phyloP scores from a whole-genome alignment of 1,284 basidiomycete genomes.

The Cronartium quercuum region DNA sequence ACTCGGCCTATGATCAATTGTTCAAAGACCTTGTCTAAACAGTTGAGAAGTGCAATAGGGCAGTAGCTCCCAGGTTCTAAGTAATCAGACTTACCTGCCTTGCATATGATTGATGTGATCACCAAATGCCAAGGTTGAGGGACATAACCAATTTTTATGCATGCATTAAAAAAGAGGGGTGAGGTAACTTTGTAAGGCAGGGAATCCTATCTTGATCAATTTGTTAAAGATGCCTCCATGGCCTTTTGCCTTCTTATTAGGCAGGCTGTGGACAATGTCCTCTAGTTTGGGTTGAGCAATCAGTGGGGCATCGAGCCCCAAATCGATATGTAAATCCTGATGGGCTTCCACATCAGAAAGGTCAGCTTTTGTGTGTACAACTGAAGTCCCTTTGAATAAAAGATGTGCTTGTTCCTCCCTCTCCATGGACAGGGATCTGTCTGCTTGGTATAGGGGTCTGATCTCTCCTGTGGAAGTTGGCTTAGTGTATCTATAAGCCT shows the following conservation, averaged over 20 bases:
- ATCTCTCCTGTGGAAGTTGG: not conserved
- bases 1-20: not conserved
- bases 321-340: too few species aligned
- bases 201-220: not conserved
- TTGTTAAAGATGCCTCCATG: not conserved
- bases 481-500: too few species aligned
- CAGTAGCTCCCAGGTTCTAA: not conserved
- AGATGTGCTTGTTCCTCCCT: not conserved
- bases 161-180: not conserved
- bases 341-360: not conserved
- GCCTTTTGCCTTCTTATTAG: slow-evolving; percentile 5
- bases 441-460: not conserved
- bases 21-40: not conserved
- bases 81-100: not conserved
- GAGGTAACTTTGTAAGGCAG: not conserved
- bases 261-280: not conserved
- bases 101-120: not conserved
- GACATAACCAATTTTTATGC: not conserved
- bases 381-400: not conserved
- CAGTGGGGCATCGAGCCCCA: not conserved
- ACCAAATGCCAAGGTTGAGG: not conserved
- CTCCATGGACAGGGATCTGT: not conserved
- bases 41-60: not conserved
- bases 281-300: too few species aligned
- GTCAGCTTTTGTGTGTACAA: not conserved